Evolutionary conservation across 2,329 filamentous ascomycete genomes (phyloP).

Genomic region (Monilinia fructigena): DNA sequence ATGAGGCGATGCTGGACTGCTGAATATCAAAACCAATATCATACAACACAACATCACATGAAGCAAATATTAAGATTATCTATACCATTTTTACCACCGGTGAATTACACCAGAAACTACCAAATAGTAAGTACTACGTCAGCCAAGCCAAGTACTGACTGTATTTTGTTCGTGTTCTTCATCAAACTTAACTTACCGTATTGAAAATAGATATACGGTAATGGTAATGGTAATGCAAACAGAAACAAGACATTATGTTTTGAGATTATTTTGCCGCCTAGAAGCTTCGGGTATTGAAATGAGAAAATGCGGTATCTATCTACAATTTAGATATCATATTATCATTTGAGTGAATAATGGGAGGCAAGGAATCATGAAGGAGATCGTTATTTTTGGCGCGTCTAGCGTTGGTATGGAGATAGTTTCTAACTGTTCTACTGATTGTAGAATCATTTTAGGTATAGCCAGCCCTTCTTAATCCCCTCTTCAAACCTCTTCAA

Average conservation of each 20-base stretch:
- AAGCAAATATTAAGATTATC: slow-evolving; percentile 20
- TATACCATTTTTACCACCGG: slow-evolving; percentile 19
- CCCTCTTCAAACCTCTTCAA: not conserved
- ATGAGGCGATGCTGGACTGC: slow-evolving; percentile 10
- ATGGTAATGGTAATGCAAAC: slow-evolving; percentile 15
- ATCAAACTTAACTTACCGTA: slow-evolving; percentile 12
- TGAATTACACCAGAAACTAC: slow-evolving; percentile 8
- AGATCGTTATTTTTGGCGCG: slow-evolving; percentile 13
- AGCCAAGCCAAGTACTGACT: slow-evolving; percentile 13
- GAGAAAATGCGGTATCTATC: slow-evolving; percentile 1
- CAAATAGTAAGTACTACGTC: slow-evolving; percentile 18
- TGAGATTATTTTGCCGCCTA: slow-evolving; percentile 9
- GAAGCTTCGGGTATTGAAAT: slow-evolving; percentile 15
- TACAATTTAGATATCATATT: not conserved
- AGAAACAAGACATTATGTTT: slow-evolving; percentile 2
- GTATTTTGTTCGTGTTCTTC: slow-evolving; percentile 18
- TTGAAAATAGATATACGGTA: slow-evolving; percentile 7
- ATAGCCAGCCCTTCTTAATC: slow-evolving; percentile 4
- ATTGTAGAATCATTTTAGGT: not conserved
- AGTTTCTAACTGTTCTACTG: too few species aligned
- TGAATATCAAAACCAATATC: not conserved
- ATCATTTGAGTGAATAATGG: slow-evolving; percentile 9
- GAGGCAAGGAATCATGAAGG: not conserved
- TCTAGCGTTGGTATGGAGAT: not conserved
- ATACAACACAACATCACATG: slow-evolving; percentile 1